Evolutionary conservation across 768 basidiomycete species (phyloP), one percentile per base, ranked within the genome.

Genomic region (Boletus tomentosulus): DNA sequence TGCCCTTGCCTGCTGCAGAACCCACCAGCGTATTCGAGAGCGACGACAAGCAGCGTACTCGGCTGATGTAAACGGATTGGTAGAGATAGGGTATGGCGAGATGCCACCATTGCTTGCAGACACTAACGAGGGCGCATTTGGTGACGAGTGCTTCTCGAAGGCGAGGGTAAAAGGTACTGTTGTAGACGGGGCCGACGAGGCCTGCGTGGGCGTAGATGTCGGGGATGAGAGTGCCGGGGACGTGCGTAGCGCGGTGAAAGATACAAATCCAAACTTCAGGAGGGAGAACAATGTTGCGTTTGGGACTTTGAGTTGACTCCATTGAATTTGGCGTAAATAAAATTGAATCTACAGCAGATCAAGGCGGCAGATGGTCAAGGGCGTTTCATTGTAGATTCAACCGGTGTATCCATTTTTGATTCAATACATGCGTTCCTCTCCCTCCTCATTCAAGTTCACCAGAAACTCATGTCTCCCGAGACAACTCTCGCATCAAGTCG

Each of bases 31-130:
- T 50, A 28, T 5, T 48, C 9, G 46, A 53, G 24, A 70, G 62
- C 12, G 65, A 65, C 13, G 47, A 24, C 8, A 69, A 13, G 46
- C 43, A 62, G 25, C 56, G 59, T 13, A 33, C 49, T 28, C 58
- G 59, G 2, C 63, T 55, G 3, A 69, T 53, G 31, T 59, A 63
- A 1, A 69, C 50, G 12, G 68, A 62, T 34, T 45, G 47, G 38
- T 70, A 66, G 35, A 69, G 66, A 38, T 39, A 53, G 3, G 58
- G 59, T 12, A 50, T 38, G 24, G 68, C 63, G 30, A 70, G 48
- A 41, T 64, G 53, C 58, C 60, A 66, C 67, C 67, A 69, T 48
- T 54, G 60, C 45, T 46, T 68, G 55, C 65, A 70, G 35, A 69
- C 68, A 7, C 62, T 61, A 2, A 70, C 68, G 25, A 69, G 55